Evolutionary conservation across 305 asterid species (phyloP), one percentile per base, ranked within the genome.

Genomic region (Solanum aculeatissimum): DNA sequence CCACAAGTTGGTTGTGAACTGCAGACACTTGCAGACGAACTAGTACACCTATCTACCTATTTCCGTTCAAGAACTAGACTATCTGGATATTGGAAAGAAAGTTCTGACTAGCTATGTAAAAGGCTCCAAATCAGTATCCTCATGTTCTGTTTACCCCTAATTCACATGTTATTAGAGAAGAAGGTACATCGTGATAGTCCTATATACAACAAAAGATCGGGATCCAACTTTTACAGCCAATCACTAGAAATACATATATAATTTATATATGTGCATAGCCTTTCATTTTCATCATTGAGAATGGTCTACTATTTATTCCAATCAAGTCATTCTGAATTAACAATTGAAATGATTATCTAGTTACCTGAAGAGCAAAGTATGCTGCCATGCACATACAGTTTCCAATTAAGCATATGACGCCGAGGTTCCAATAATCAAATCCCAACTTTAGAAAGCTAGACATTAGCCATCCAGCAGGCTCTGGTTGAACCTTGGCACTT

Each of bases 321-420:
- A 77, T 51, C 82, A 51, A 77, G 47, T n/a, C 16, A 15, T 2
- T 51, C 2, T 0, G 29, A 75, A 75, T 75, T 27, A 49, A 16
- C 63, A 49, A 47, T 9, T 80, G 84, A 55, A 40, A 86, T 62
- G 27, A 77, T 49, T 27, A 77, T 77, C 18, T 7, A 75, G 38
- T 65, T 91, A 97, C 99, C 97, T 95, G 99, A 92, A 95, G 86
- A 82, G 98, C 92, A 49, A 96, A 86, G 90, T 90, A 96, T 74
- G 94, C 87, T 51, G 97, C 96, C 97, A 93, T 91, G 91, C 98
- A 93, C 89, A 95, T 89, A 86, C 98, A 96, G 90, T 95, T 95
- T 74, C 97, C 98, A 70, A 93, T 91, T 55, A 96, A 91, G 90
- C 98, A 96, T 84, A 96, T 80, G 79, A 93, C 92, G 25, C 98